Base-by-base conservation (phyloP, 2,329 filamentous ascomycete species). In the Hymenotorrendiella dingleyae region DNA sequence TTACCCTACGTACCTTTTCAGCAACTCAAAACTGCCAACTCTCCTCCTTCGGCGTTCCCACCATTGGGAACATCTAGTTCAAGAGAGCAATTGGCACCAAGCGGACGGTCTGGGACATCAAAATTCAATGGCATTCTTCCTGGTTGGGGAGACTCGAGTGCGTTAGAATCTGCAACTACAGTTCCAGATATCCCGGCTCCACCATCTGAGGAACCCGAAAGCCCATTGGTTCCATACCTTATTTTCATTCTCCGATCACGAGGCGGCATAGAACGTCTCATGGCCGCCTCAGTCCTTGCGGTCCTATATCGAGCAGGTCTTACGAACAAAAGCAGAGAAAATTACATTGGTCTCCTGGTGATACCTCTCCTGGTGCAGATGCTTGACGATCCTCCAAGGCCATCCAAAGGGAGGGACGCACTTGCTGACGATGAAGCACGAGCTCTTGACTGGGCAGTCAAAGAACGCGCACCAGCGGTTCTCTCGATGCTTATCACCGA, bases 401-500 rank as follows among this genome's bases (percentile, higher is more conserved):
- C 64, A 33, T 55, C 61, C 14, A 59, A 64, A 27, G 62, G 70
- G 3, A 60, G 64, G 26, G 65, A 72, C 46, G 56, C 62, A 29
- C 54, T 66, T 7, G 58, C 61, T 10, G 59, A 64, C 21, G 52
- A 60, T 24, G 55, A 64, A 11, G 54, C 62, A 22, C 63, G 59
- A 22, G 64, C 68, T 10, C 56, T 65, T 10, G 67, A 68, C 17
- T 71, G 76, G 54, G 62, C 67, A 7, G 70, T 88, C 10, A 71
- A 80, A 42, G 86, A 91, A 60, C 78, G 78, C 48, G 80, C 85
- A 2, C 86, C 90, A 6, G 74, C 78, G 1, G 76, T 94, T 9
- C 70, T 97, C 42, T 86, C 88, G 12, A 79, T 82, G 34, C 71
- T 97, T 28, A 80, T 95, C 14, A 79, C 80, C 20, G 86, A 93